These are phyloP conservation scores for Ustilaginoidea virens DNA, from an alignment of 2,329 filamentous ascomycete species.

Conservation along the genomic window DNA sequence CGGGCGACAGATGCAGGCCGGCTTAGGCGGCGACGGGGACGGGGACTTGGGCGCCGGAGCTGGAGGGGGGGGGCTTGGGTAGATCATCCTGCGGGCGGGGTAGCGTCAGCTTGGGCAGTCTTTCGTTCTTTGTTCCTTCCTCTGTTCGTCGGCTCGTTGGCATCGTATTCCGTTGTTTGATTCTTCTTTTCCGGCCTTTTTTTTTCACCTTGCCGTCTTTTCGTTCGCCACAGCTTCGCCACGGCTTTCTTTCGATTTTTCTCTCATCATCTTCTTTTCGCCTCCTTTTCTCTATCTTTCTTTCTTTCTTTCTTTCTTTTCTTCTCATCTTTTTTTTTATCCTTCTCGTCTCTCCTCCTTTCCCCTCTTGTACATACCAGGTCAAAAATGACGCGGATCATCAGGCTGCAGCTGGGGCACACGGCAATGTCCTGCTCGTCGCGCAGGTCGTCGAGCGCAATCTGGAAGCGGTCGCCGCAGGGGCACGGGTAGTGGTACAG, in stretches of 20 bases:
- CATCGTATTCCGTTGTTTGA: too few relatives aligned
- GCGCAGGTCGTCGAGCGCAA: conserved; percentile 64
- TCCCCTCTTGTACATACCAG: conserved; percentile 48
- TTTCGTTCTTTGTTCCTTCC: too few relatives aligned
- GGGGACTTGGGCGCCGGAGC: conserved; percentile 19
- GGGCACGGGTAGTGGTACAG: conserved; percentile 95
- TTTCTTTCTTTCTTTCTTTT: too few relatives aligned
- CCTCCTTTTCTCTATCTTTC: too few relatives aligned
- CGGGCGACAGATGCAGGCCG: not conserved
- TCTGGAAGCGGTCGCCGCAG: conserved; percentile 94
- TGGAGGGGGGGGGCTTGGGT: conserved; percentile 21
- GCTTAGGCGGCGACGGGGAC: conserved; percentile 24
- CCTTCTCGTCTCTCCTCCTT: too few relatives aligned
- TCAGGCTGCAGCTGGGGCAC: conserved; percentile 91
- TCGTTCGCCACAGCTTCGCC: too few relatives aligned
- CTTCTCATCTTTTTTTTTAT: too few relatives aligned
- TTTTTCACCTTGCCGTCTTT: not conserved
- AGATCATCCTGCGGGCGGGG: conserved; percentile 28
- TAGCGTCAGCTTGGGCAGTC: too few relatives aligned
- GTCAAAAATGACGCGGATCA: conserved; percentile 92
- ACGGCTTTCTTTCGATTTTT: too few relatives aligned
- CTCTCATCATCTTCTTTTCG: too few relatives aligned
- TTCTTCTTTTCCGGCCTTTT: not conserved
- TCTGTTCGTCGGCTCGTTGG: too few relatives aligned
- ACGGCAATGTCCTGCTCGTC: conserved; percentile 93